phyloP scores from a whole-genome alignment of 176 grass and related monocot genomes.

The Aegilops umbellulata region DNA sequence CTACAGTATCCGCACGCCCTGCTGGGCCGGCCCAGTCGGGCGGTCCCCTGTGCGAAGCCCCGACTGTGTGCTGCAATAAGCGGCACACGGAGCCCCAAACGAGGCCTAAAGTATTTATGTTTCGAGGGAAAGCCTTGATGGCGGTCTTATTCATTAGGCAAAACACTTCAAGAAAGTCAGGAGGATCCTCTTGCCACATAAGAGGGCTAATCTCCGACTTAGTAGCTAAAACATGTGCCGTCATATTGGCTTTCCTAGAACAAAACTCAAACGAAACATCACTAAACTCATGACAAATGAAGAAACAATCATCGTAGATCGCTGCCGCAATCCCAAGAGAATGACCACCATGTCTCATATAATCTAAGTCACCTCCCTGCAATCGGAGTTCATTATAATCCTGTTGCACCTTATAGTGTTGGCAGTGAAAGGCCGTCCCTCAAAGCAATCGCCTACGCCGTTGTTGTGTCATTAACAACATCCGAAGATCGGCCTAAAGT shows the following conservation, averaged over 20 bases:
- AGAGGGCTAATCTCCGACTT: not conserved
- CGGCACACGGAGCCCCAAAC: too few relatives aligned
- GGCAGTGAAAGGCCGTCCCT: not conserved
- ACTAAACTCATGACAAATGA: not conserved
- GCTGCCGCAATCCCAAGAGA: not conserved
- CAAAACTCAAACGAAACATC: not conserved
- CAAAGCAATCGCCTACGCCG: not conserved
- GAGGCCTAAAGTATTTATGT: too few relatives aligned
- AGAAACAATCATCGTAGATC: not conserved
- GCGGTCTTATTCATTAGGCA: too few relatives aligned
- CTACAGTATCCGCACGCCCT: too few relatives aligned
- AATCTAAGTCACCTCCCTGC: not conserved
- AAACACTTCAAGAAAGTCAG: not conserved
- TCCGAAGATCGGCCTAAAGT: too few relatives aligned
- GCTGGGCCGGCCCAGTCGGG: too few relatives aligned
- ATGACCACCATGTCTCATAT: not conserved
- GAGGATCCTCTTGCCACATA: not conserved
- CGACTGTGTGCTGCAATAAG: too few relatives aligned
- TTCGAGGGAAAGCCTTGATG: too few relatives aligned
- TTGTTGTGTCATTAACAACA: not conserved
- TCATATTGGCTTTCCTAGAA: not conserved
- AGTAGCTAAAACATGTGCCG: not conserved
- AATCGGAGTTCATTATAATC: not conserved
- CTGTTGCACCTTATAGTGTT: not conserved
- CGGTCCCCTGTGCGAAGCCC: too few relatives aligned